Conservation (phyloP, 768 basidiomycete genomes). For the Collybia sp. region DNA sequence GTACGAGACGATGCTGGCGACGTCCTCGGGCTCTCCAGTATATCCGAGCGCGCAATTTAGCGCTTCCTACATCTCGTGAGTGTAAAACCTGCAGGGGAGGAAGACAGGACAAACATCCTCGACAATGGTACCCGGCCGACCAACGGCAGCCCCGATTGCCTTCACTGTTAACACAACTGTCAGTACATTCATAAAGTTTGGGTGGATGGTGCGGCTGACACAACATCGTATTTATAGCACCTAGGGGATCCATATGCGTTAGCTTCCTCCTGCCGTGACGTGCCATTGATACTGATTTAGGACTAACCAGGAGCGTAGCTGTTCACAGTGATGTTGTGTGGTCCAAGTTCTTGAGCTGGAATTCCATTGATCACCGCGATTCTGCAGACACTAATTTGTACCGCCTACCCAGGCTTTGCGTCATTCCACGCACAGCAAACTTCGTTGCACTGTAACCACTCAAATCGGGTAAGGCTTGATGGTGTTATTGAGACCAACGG, state of each 20-base stretch:
- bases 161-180: not conserved
- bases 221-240: conserved; percentile 10
- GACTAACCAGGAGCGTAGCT: conserved; percentile 15
- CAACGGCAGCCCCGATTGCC: not conserved
- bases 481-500: not conserved
- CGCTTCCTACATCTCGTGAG: not conserved
- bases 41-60: conserved; percentile 2
- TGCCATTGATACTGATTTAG: too few relatives aligned
- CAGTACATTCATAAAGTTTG: not conserved
- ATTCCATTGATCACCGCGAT: conserved; percentile 21
- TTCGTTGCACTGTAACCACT: conserved; percentile 29
- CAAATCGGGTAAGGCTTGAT: not conserved
- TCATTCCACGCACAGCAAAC: conserved; percentile 35
- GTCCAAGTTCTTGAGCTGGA: conserved; percentile 23
- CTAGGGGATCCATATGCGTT: not conserved
- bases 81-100: not conserved
- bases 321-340: conserved; percentile 21
- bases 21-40: conserved; percentile 11
- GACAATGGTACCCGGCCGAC: not conserved
- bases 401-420: conserved; percentile 27
- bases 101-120: not conserved
- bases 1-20: conserved; percentile 22
- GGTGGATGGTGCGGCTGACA: conserved; percentile 1
- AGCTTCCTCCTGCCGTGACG: too few relatives aligned
- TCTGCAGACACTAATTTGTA: conserved; percentile 20